These are phyloP conservation scores for Irpex sp. DNA, from an alignment of 1,284 basidiomycete genomes.

Conservation along the genomic window DNA sequence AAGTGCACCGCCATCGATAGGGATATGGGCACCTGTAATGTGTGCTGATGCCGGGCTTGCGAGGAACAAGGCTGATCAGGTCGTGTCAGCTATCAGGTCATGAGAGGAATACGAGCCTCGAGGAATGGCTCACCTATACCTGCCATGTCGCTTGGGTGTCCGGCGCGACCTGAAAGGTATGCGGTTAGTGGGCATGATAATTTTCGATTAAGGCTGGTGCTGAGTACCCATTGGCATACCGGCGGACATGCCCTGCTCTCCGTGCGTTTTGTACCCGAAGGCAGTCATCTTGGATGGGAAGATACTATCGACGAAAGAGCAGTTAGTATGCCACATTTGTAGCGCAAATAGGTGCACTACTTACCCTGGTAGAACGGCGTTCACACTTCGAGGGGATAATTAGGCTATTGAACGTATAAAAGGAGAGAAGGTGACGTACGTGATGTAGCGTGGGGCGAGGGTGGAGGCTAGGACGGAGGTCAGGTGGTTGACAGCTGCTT, in stretches of 20 bases:
- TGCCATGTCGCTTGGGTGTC: slow-evolving; percentile 69
- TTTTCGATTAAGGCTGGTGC: neutral
- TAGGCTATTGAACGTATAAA: slow-evolving; percentile 2
- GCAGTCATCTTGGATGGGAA: slow-evolving; percentile 90
- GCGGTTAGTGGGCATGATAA: neutral
- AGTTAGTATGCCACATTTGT: neutral
- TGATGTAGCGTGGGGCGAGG: slow-evolving; percentile 59
- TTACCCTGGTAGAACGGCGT: slow-evolving; percentile 79
- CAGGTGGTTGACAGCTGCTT: slow-evolving; percentile 82
- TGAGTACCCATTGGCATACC: slow-evolving; percentile 60
- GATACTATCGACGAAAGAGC: slow-evolving; percentile 38
- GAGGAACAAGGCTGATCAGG: slow-evolving; percentile 49
- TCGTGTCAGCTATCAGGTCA: neutral
- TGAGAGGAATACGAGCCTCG: neutral
- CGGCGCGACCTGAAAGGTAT: slow-evolving; percentile 52
- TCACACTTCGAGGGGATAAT: slow-evolving; percentile 51
- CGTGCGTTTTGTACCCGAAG: slow-evolving; percentile 60
- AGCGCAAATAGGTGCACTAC: neutral
- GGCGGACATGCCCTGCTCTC: slow-evolving; percentile 48
- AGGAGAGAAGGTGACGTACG: slow-evolving; percentile 39
- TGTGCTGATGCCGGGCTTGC: slow-evolving; percentile 39
- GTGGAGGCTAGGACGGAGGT: slow-evolving; percentile 73
- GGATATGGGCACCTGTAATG: slow-evolving; percentile 62
- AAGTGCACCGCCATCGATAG: slow-evolving; percentile 62
- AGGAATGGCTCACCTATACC: slow-evolving; percentile 44